These are phyloP conservation scores for Escovopsis weberi DNA, from an alignment of 2,329 filamentous ascomycete species.

Conservation along the genomic window DNA sequence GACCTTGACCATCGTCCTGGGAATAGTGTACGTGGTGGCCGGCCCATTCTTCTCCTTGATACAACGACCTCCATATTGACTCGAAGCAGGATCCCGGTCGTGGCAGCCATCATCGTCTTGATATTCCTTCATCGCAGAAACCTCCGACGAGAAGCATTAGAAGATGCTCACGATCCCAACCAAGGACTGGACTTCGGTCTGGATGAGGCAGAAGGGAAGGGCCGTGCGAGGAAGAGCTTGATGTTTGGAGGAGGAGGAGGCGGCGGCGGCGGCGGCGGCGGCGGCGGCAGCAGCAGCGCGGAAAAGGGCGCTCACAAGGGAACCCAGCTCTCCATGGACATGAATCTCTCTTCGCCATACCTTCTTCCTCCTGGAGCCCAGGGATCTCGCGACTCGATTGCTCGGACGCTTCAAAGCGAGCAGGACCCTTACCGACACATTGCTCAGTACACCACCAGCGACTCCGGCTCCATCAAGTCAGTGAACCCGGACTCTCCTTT, in stretches of 20 bases:
- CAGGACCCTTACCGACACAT: constrained; percentile 75
- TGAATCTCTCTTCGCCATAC: constrained; percentile 73
- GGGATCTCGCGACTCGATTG: constrained; percentile 70
- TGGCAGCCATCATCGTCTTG: constrained; percentile 50
- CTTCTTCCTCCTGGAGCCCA: constrained; percentile 76
- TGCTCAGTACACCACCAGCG: constrained; percentile 39
- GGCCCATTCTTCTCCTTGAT: not conserved
- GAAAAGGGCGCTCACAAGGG: constrained; percentile 37
- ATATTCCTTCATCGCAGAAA: constrained; percentile 69
- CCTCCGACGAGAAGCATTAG: constrained; percentile 51
- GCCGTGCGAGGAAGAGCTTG: constrained; percentile 18
- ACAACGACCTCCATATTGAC: constrained; percentile 7
- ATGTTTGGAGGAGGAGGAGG: constrained; percentile 29
- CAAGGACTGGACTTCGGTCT: constrained; percentile 88
- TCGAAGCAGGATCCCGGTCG: constrained; percentile 54
- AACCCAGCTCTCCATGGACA: constrained; percentile 52
- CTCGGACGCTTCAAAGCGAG: constrained; percentile 55
- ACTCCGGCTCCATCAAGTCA: constrained; percentile 42
- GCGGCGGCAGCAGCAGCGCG: too few species aligned
- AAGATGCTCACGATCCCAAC: constrained; percentile 78
- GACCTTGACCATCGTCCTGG: constrained; percentile 52
- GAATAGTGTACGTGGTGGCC: constrained; percentile 47
- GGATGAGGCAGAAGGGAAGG: constrained; percentile 34
- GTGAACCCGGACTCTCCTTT: constrained; percentile 30
- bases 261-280: too few species aligned